phyloP scores from a whole-genome alignment of 1,139 yeast genomes.

The Diutina sp. region DNA sequence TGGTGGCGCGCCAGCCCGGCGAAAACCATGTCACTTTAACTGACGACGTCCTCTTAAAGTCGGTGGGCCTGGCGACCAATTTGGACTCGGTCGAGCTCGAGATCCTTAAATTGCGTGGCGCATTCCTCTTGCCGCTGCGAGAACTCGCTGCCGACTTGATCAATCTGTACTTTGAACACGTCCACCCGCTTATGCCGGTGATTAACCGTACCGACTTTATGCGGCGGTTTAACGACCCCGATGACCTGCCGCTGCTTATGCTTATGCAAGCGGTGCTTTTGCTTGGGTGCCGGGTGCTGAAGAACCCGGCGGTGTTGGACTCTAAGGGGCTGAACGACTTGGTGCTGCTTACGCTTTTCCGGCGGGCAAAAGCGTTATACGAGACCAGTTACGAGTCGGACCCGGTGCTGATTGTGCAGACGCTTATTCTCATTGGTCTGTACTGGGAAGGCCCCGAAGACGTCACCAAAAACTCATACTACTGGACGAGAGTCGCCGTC shows the following conservation, averaged over 20 bases:
- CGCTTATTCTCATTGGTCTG: constrained; percentile 52
- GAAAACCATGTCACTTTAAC: constrained; percentile 31
- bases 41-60: constrained; percentile 26
- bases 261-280: constrained; percentile 57
- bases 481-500: constrained; percentile 68
- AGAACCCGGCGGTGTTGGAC: constrained; percentile 45
- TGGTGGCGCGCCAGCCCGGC: constrained; percentile 27
- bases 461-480: constrained; percentile 59
- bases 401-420: constrained; percentile 52
- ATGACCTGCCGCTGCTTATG: constrained; percentile 56
- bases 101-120: constrained; percentile 56
- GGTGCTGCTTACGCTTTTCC: constrained; percentile 55
- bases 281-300: constrained; percentile 55
- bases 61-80: constrained; percentile 14
- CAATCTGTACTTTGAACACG: constrained; percentile 48
- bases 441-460: constrained; percentile 77
- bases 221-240: constrained; percentile 41
- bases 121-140: constrained; percentile 54
- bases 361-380: constrained; percentile 66
- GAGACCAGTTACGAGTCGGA: constrained; percentile 67
- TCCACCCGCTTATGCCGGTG: constrained; percentile 66
- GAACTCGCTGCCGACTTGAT: constrained; percentile 52
- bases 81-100: constrained; percentile 60
- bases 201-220: constrained; percentile 53
- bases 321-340: constrained; percentile 41